Conservation (phyloP, 345 rosid species). For the Camelina sativa region DNA sequence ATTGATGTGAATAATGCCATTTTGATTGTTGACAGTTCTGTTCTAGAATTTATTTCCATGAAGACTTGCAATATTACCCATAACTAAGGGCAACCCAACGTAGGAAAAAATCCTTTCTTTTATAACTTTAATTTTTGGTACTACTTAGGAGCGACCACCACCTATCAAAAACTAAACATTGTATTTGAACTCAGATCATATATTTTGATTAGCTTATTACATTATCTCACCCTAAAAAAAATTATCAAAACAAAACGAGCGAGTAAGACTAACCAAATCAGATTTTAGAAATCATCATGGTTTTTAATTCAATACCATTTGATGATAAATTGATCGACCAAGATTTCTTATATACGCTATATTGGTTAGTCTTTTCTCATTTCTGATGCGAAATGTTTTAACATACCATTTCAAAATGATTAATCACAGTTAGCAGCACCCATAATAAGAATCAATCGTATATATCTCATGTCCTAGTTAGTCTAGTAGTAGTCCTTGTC, state of each 20-base stretch:
- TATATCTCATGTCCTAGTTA: too few relatives aligned
- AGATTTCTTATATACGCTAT: too few relatives aligned
- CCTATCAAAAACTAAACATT: neutral
- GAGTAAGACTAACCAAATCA: neutral
- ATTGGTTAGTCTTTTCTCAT: too few relatives aligned
- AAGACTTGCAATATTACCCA: constrained; percentile 41
- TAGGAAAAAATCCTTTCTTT: constrained; percentile 21
- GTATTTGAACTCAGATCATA: neutral
- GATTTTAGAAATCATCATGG: too few relatives aligned
- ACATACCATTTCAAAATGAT: too few relatives aligned
- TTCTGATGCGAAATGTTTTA: too few relatives aligned
- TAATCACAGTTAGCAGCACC: too few relatives aligned
- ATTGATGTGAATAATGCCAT: constrained; percentile 44
- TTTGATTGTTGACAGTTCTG: constrained; percentile 33
- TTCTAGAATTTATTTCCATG: constrained; percentile 29
- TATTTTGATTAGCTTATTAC: constrained; percentile 12
- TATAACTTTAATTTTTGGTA: neutral
- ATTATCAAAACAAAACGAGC: constrained; percentile 1
- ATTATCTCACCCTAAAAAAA: constrained; percentile 13
- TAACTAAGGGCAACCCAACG: constrained; percentile 34
- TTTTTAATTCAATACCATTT: too few relatives aligned
- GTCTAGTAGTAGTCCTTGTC: too few relatives aligned
- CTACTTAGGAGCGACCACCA: neutral
- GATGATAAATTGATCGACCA: too few relatives aligned
- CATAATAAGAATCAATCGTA: too few relatives aligned